Evolutionary conservation across 805 yeast species (phyloP), one percentile per base, ranked within the genome.

Genomic region (Sugiyamaella boreocaroliniensis): DNA sequence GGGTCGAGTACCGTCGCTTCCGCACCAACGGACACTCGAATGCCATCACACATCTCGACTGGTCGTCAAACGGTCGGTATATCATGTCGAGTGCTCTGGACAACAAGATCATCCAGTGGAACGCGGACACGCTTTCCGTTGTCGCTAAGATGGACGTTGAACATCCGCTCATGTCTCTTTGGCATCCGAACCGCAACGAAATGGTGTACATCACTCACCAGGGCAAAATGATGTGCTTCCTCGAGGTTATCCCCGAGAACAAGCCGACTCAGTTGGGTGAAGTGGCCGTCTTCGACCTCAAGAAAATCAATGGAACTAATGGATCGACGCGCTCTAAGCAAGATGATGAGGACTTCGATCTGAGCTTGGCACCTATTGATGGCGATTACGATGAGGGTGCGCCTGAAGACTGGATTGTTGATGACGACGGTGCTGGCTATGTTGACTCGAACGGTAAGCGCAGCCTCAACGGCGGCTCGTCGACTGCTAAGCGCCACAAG

Each of bases 31-130:
- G 46, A 3, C 58, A 57, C 20, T 41, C 51, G 7, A 67, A 65
- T 2, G 62, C 65, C 6, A 65, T 82, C 12, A 73, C 78, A 6
- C 84, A 79, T 48, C 61, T 85, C 47, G 70, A 74, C 49, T 77
- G 86, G 72, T 82, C 86, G 16, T 82, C 86, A 11, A 74, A 78
- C 58, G 86, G 86, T 29, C 72, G 74, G 1, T 76, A 71, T 56
- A 51, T 89, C 1, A 92, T 90, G 0, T 74, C 82, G 6, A 72
- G 80, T 14, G 81, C 78, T 48, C 57, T 74, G n/a, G 79, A 76
- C 50, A 77, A 78, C 43, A 67, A 67, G 29, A 62, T 85, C 11
- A 67, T 77, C 11, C 63, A 90, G 4, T 84, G 87, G 83, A 78
- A 83, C 57, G 66, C 77, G 46, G 59, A 51, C 5, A 64, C 69